These are phyloP conservation scores for Neoboletus subvelutipes DNA, from an alignment of 768 basidiomycete genomes.

Conservation along the genomic window DNA sequence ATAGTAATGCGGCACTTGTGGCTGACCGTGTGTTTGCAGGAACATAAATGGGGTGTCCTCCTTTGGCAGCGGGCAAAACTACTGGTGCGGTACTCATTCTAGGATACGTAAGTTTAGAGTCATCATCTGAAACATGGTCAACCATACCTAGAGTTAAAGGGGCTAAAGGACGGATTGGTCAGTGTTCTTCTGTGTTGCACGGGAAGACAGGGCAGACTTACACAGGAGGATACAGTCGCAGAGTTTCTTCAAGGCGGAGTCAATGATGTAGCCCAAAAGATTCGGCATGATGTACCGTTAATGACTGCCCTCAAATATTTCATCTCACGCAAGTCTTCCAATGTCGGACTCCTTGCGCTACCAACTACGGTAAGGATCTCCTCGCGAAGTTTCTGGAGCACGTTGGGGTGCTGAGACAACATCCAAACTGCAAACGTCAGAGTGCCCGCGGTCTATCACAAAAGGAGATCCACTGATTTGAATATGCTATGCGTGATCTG, in stretches of 20 bases:
- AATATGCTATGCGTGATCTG: background rate
- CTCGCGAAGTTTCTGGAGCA: constrained; percentile 29
- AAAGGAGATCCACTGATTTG: background rate
- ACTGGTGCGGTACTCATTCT: constrained; percentile 26
- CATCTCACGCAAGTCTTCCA: constrained; percentile 36
- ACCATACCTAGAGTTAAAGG: constrained; percentile 26
- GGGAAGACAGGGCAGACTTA: constrained; percentile 12
- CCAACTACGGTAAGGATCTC: constrained; percentile 33
- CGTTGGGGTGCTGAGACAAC: constrained; percentile 29
- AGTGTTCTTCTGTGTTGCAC: background rate
- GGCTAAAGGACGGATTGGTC: constrained; percentile 11
- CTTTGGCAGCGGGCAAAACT: constrained; percentile 24
- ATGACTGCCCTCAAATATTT: constrained; percentile 42
- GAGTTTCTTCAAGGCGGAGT: constrained; percentile 25
- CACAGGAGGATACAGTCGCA: constrained; percentile 33
- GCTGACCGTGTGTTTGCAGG: constrained; percentile 32
- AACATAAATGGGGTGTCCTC: constrained; percentile 31
- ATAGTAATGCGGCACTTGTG: background rate
- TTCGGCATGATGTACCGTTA: constrained; percentile 22
- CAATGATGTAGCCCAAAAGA: background rate
- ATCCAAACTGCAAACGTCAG: constrained; percentile 32
- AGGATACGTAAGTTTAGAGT: background rate
- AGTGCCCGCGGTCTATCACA: constrained; percentile 29
- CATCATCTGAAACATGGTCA: background rate
- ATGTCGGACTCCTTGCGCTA: constrained; percentile 27